Percentiles rank a stretch among this genome's conserved stretches.
These are phyloP conservation scores for Kernera saxatilis DNA, from an alignment of 345 rosid genomes.

Conservation along the genomic window DNA sequence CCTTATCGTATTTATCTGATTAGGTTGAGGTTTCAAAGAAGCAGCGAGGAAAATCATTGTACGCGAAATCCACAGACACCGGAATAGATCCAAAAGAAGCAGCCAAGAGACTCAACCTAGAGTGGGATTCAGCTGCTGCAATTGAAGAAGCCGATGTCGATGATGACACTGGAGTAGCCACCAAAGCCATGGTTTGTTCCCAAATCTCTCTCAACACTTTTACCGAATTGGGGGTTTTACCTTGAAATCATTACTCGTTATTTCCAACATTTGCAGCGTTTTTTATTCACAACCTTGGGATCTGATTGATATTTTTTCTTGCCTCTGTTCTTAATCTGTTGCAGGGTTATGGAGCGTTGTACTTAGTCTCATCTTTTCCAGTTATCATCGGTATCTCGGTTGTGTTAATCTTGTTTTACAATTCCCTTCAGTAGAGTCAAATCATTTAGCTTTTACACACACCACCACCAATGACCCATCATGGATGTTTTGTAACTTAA, in stretches of 20 bases:
- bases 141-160: slow-evolving; percentile 50
- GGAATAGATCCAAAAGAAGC: slow-evolving; percentile 75
- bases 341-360: slow-evolving; percentile 96
- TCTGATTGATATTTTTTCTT: not conserved
- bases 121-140: slow-evolving; percentile 96
- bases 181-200: slow-evolving; percentile 64
- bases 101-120: slow-evolving; percentile 82
- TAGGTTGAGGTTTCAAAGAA: slow-evolving; percentile 62
- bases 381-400: slow-evolving; percentile 85
- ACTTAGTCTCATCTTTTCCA: slow-evolving; percentile 86
- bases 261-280: not conserved
- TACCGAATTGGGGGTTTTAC: not conserved
- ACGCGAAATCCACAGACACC: slow-evolving; percentile 83
- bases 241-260: not conserved
- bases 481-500: slow-evolving; percentile 25
- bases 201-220: not conserved
- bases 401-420: slow-evolving; percentile 77
- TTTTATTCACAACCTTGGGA: not conserved
- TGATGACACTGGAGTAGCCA: slow-evolving; percentile 64
- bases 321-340: slow-evolving; percentile 11
- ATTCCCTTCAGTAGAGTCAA: slow-evolving; percentile 71
- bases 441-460: not conserved
- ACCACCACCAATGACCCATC: slow-evolving; percentile 16
- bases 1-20: slow-evolving; percentile 16
- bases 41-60: slow-evolving; percentile 62